Evolutionary conservation across 2,329 filamentous ascomycete species (phyloP).

Genomic region (Fusarium lateritium): DNA sequence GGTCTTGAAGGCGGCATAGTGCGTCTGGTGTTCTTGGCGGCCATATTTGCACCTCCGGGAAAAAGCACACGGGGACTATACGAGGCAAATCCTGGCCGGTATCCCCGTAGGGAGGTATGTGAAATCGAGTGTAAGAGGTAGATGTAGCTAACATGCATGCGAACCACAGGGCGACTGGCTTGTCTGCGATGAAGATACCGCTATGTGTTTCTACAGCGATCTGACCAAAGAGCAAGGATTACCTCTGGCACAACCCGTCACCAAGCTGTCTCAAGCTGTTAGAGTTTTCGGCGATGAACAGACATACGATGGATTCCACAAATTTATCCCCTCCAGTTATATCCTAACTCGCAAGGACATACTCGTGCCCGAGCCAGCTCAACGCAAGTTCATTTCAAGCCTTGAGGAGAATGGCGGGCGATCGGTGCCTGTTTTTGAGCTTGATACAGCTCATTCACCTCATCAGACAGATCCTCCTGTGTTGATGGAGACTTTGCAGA

Average conservation of each 20-base stretch:
- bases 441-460: slow-evolving; percentile 20
- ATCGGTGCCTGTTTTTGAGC: slow-evolving; percentile 3
- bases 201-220: slow-evolving; percentile 29
- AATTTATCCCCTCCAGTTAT: slow-evolving; percentile 6
- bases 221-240: slow-evolving; percentile 2
- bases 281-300: slow-evolving; percentile 16
- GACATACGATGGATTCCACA: slow-evolving; percentile 14
- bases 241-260: background rate
- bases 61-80: slow-evolving; percentile 10
- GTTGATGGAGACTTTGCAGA: background rate
- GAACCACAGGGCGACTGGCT: slow-evolving; percentile 1
- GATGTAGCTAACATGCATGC: rapidly evolving
- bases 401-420: slow-evolving; percentile 10
- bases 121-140: rapidly evolving
- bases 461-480: slow-evolving; percentile 2
- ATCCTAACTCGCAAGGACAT: slow-evolving; percentile 13
- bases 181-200: slow-evolving; percentile 17
- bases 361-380: background rate
- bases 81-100: background rate
- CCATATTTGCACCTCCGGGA: slow-evolving; percentile 16
- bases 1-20: slow-evolving; percentile 2
- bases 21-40: slow-evolving; percentile 10
- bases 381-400: slow-evolving; percentile 3
- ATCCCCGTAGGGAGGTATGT: background rate
- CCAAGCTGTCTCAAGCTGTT: slow-evolving; percentile 2